Base-by-base conservation (phyloP, 2,329 filamentous ascomycete genomes). In the Phyllosticta citrichinensis region DNA sequence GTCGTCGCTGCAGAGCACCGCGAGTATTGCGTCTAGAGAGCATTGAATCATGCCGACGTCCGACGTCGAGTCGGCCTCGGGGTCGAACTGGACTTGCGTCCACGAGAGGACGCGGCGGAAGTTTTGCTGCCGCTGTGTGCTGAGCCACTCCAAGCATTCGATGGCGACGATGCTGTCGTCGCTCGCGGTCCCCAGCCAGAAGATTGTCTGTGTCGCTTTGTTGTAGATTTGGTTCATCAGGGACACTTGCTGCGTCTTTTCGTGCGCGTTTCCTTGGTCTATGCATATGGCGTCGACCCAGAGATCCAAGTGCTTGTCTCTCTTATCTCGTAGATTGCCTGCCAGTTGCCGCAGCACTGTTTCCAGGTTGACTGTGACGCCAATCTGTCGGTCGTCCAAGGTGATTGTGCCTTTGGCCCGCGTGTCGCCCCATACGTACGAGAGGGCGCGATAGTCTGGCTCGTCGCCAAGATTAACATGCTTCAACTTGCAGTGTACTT, bases 271-370 rank as follows among this genome's bases (percentile, higher is more conserved):
- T 56, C n/a, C 6, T 27, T 65, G 63, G 47, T 65, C 60, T 25
- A 65, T 63, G 53, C 64, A 63, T 6, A 65, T 27, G n/a, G 64
- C 63, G 52, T 65, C 64, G 33, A 62, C 57, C 64, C 64, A 65
- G 17, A 65, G 51, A 33, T 25, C 27, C 14, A 47, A n/a, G n/a
- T 30, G 62, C 14, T 22, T 60, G 14, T 17, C 57, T 27, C 17
- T 12, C 3, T 24, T 47, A 3, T 63, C 35, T 17, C 62, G 52
- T 17, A 65, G 22, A 4, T 62, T 55, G 25, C 14, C 19, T 27
- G 59, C 59, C 4, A 62, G 53, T 17, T 57, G 55, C 19, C 58
- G 55, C 19, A 62, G 30, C 17, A 63, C 65, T 2, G 55, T 30
- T 19, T 63, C 59, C 4, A 66, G 57, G 51, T 64, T 65, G 5